Percentiles rank a stretch among this genome's conserved stretches.
These are phyloP conservation scores for Diaporthe citri DNA, from an alignment of 2,329 filamentous ascomycete species.

Conservation along the genomic window DNA sequence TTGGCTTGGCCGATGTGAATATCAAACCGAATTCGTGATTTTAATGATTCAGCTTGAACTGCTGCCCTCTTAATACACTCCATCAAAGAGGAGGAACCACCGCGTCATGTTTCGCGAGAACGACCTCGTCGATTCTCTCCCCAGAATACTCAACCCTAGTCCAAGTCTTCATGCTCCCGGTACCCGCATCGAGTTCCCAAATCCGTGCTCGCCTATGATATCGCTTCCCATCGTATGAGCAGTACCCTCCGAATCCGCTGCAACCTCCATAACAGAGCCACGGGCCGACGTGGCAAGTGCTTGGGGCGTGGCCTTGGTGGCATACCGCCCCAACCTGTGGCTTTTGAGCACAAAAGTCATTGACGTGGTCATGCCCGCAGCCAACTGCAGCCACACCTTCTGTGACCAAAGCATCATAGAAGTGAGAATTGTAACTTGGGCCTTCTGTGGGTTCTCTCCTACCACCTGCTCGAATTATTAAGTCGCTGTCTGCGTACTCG, in stretches of 20 bases:
- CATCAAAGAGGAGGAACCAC: not conserved
- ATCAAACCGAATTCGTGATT: not conserved
- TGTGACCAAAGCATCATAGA: conserved; percentile 48
- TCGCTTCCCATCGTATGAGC: conserved; percentile 46
- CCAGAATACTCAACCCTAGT: conserved; percentile 48
- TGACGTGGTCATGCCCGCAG: conserved; percentile 50
- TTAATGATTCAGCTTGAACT: not conserved
- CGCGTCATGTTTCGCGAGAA: conserved; percentile 47
- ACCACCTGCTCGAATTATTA: conserved; percentile 45
- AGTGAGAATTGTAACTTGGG: conserved; percentile 48
- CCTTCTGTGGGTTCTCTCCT: conserved; percentile 48
- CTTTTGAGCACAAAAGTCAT: conserved; percentile 50
- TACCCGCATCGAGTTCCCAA: conserved; percentile 47
- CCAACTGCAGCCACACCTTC: conserved; percentile 47
- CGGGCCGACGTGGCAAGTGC: conserved; percentile 42
- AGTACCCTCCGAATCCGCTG: conserved; percentile 49
- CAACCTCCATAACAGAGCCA: conserved; percentile 49
- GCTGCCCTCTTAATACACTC: not conserved
- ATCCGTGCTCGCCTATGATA: conserved; percentile 48
- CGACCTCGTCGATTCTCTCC: conserved; percentile 49
- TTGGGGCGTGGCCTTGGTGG: too few species aligned
- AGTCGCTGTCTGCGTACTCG: conserved; percentile 46
- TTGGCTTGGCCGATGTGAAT: not conserved
- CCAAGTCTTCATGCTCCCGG: conserved; percentile 46
- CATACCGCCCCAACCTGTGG: conserved; percentile 39